Percentiles rank a stretch among this genome's conserved stretches.
Conservation (phyloP, 2,329 filamentous ascomycete genomes). For the Fusarium kyushuense region DNA sequence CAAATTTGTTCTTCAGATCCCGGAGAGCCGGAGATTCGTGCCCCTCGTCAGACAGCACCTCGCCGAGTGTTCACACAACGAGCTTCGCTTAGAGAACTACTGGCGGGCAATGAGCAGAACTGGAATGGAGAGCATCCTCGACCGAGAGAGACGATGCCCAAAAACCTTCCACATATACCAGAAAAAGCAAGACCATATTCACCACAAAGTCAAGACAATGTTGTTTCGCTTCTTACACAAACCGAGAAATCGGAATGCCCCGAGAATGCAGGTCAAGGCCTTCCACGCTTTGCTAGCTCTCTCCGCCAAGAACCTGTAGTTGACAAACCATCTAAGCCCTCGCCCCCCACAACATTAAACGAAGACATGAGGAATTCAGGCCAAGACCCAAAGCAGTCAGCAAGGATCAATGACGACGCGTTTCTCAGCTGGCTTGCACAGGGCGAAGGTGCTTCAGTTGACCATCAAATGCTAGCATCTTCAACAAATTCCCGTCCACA, state of each 20-base stretch:
- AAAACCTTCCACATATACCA: not conserved
- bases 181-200: not conserved
- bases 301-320: not conserved
- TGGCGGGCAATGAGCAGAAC: constrained; percentile 33
- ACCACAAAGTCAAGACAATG: not conserved
- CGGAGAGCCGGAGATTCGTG: not conserved
- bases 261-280: not conserved
- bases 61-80: constrained; percentile 27
- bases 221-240: constrained; percentile 8
- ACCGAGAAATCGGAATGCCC: not conserved
- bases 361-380: not conserved
- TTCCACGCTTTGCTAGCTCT: not conserved
- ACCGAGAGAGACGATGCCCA: not conserved
- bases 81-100: constrained; percentile 30
- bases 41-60: constrained; percentile 9
- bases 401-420: constrained; percentile 16
- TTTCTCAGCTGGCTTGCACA: constrained; percentile 30
- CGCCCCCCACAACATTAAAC: not conserved
- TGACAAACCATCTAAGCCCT: not conserved
- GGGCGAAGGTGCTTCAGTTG: constrained; percentile 2
- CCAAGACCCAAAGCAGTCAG: not conserved
- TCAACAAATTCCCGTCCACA: not conserved
- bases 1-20: constrained; percentile 34
- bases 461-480: not conserved
- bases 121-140: not conserved